These are phyloP conservation scores for Helichrysum umbraculigerum DNA, from an alignment of 129 eudicot species.

Conservation along the genomic window DNA sequence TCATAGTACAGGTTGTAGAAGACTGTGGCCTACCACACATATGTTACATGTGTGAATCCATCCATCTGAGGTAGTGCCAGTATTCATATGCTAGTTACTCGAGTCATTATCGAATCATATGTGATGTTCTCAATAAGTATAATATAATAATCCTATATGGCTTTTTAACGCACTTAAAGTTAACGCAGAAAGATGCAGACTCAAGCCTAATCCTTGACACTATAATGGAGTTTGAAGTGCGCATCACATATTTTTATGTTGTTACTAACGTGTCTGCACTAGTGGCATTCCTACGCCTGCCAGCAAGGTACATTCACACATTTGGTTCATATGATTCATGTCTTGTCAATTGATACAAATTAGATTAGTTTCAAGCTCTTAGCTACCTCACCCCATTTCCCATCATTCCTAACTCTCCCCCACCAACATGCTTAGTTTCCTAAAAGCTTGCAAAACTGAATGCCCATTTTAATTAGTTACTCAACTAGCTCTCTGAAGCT, in stretches of 20 bases:
- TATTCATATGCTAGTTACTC: not conserved
- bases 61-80: not conserved
- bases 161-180: not conserved
- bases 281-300: not conserved
- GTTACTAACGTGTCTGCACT: not conserved
- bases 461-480: not conserved
- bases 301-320: not conserved
- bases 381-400: not conserved
- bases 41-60: not conserved
- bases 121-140: not conserved
- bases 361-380: not conserved
- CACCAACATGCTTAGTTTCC: not conserved
- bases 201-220: not conserved
- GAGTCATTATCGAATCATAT: not conserved
- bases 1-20: not conserved
- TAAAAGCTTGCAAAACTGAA: not conserved
- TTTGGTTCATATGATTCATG: not conserved
- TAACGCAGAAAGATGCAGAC: not conserved
- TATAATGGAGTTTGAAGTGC: too few relatives aligned
- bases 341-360: not conserved
- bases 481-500: not conserved
- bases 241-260: too few relatives aligned
- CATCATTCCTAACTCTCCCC: not conserved
- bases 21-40: too few relatives aligned
- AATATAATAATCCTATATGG: not conserved